A percentile compares a stretch with the other conserved stretches of the same genome.
Evolutionary conservation across 306 rosid genomes (phyloP).

Genomic region (Benincasa hispida): DNA sequence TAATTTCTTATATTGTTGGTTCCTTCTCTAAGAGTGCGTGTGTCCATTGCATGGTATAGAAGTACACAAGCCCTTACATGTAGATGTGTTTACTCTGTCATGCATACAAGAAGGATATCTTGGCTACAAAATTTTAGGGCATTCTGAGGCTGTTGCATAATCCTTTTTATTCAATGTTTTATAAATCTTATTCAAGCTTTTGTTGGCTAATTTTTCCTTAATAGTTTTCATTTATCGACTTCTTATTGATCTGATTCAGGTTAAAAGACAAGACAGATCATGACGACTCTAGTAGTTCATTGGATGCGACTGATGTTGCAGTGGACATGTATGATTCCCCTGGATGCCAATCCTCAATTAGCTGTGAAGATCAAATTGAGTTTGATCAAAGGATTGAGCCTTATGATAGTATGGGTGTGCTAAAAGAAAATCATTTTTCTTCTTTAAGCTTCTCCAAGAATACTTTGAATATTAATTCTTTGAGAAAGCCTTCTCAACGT

Average conservation of each 20-base stretch:
- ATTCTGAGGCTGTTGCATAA: neutral
- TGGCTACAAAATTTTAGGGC: neutral
- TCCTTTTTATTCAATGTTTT: neutral
- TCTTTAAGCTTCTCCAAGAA: conserved; percentile 43
- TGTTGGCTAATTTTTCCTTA: conserved; percentile 11
- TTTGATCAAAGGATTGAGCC: conserved; percentile 27
- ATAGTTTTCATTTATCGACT: conserved; percentile 10
- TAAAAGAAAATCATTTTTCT: conserved; percentile 36
- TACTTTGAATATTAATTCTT: conserved; percentile 18
- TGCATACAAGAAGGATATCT: neutral
- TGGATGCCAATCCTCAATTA: conserved; percentile 40
- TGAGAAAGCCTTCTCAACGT: conserved; percentile 22
- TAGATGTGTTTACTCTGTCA: neutral
- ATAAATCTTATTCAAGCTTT: neutral
- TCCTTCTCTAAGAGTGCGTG: neutral
- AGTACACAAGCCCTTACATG: neutral
- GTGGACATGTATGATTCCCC: conserved; percentile 33
- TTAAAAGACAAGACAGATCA: conserved; percentile 20
- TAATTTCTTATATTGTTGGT: conserved; percentile 28
- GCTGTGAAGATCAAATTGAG: conserved; percentile 46
- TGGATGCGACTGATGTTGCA: conserved; percentile 26
- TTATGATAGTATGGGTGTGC: conserved; percentile 24
- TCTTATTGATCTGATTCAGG: conserved; percentile 31
- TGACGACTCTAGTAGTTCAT: conserved; percentile 45
- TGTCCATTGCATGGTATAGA: neutral